phyloP scores from a whole-genome alignment of 495 filamentous ascomycete genomes.

The Alectoria sarmentosa region DNA sequence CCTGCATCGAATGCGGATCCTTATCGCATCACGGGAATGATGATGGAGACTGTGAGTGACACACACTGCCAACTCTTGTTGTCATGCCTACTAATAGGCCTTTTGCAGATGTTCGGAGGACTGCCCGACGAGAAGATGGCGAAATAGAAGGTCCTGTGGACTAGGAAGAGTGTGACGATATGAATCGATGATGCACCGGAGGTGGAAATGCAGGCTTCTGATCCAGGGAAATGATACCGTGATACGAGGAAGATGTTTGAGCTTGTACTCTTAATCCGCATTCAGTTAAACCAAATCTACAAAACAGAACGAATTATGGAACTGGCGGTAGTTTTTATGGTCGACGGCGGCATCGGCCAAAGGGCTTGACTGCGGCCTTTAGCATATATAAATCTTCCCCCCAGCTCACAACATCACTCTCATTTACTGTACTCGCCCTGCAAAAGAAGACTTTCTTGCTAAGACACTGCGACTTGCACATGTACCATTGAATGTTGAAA shows the following conservation, averaged over 20 bases:
- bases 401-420: neutral
- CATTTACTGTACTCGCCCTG: neutral
- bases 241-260: neutral
- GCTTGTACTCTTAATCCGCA: slow-evolving; percentile 1
- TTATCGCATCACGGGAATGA: slow-evolving; percentile 92
- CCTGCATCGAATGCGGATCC: slow-evolving; percentile 94
- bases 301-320: neutral
- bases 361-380: neutral
- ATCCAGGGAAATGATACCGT: neutral
- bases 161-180: slow-evolving; percentile 14
- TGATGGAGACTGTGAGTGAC: slow-evolving; percentile 61
- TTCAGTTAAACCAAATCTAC: neutral
- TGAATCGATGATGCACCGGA: neutral
- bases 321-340: neutral
- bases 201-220: neutral
- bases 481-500: neutral
- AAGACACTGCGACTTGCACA: neutral
- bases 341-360: neutral
- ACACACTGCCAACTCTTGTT: neutral
- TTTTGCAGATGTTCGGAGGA: slow-evolving; percentile 26
- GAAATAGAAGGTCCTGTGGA: slow-evolving; percentile 1
- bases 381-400: neutral
- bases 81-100: neutral
- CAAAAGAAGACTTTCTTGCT: neutral
- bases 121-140: slow-evolving; percentile 16